Percentiles rank a stretch among this genome's conserved stretches.
Evolutionary conservation across 495 filamentous ascomycete genomes (phyloP).

Genomic region (Delitschia confertaspora): DNA sequence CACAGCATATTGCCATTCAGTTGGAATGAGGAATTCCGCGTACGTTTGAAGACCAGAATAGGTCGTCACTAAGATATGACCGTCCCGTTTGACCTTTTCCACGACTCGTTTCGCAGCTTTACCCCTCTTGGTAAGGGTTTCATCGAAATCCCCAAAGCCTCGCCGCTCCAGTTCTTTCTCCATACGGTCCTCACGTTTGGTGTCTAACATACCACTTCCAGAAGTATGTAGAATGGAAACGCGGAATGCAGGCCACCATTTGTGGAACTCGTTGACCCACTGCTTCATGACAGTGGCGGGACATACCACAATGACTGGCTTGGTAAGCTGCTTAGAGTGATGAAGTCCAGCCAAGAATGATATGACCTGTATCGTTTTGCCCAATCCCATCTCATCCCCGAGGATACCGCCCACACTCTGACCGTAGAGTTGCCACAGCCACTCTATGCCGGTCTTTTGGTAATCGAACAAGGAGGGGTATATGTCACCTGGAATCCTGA

Average conservation of each 20-base stretch:
- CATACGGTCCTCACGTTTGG: slow-evolving; percentile 57
- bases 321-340: slow-evolving; percentile 73
- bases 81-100: slow-evolving; percentile 70
- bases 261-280: slow-evolving; percentile 97
- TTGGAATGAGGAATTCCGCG: slow-evolving; percentile 62
- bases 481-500: slow-evolving; percentile 82
- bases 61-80: slow-evolving; percentile 88
- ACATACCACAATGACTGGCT: slow-evolving; percentile 80
- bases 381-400: slow-evolving; percentile 96
- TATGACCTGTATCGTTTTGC: slow-evolving; percentile 92
- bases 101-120: slow-evolving; percentile 70
- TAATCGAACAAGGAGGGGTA: slow-evolving; percentile 87
- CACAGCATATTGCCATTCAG: slow-evolving; percentile 87
- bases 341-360: slow-evolving; percentile 85
- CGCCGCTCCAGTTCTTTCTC: slow-evolving; percentile 55
- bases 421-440: slow-evolving; percentile 88
- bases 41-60: slow-evolving; percentile 90
- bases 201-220: slow-evolving; percentile 88
- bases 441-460: slow-evolving; percentile 90
- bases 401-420: slow-evolving; percentile 89
- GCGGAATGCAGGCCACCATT: slow-evolving; percentile 92
- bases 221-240: slow-evolving; percentile 93
- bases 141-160: slow-evolving; percentile 33
- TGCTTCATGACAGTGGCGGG: slow-evolving; percentile 91
- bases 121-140: slow-evolving; percentile 42